Base-by-base conservation (phyloP, 225 moss, liverwort and hornwort species). In the Neckera pumila region DNA sequence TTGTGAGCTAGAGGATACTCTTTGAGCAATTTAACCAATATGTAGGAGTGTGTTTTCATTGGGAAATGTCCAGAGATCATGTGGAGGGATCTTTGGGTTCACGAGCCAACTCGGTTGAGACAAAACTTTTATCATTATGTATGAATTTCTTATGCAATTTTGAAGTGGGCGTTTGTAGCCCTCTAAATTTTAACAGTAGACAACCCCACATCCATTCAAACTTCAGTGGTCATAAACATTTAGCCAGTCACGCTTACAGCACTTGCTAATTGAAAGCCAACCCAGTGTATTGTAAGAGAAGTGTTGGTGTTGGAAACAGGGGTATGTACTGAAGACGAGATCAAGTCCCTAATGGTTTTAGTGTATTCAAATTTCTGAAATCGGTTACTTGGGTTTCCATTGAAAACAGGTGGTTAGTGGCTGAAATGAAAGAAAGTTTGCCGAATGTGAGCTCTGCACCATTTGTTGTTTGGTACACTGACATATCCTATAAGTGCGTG, bases 351-450 rank as follows among this genome's bases (percentile, higher is more conserved):
- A 42, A 16, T 28, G 31, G 71, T 42, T 70, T 84, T 56, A 42
- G 42, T 66, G 31, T 17, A 18, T 36, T 36, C 36, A 51, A 82
- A 51, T 36, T 38, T 61, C 66, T 53, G 47, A 57, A 58, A 31
- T 30, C 25, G 6, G 30, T 45, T 70, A 56, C 33, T 84, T 53
- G 83, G 67, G 53, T 60, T 67, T 89, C 74, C 85, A 42, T 86
- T 82, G 63, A 63, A 59, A 81, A 87, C 89, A 95, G 92, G 90
- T 95, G 93, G 93, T 85, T 95, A 83, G 91, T 96, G 85, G 92
- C 91, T 88, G 95, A 96, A 90, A 92, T 96, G 88, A 92, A 90
- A 90, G 95, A 96, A 78, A 96, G 95, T 89, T 82, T 96, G 89
- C 95, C 95, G 38, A 92, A 92, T 81, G 94, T 93, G 83, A 87